Evolutionary conservation across 805 yeast genomes (phyloP).

Genomic region (Metschnikowia corniflorae): DNA sequence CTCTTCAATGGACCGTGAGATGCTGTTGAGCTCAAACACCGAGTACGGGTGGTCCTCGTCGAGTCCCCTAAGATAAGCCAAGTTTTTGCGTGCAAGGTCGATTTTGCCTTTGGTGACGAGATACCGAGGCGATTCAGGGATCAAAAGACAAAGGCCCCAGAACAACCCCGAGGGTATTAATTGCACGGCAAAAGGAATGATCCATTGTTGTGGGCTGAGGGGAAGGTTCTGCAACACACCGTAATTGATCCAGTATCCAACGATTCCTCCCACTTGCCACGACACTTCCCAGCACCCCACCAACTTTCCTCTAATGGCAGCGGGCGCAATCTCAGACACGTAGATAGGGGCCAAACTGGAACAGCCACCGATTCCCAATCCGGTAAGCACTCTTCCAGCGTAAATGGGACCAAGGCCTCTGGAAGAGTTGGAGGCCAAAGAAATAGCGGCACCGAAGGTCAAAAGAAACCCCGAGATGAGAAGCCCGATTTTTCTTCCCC

Average conservation of each 20-base stretch:
- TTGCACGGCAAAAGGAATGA: constrained; percentile 46
- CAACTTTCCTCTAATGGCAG: constrained; percentile 43
- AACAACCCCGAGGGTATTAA: constrained; percentile 44
- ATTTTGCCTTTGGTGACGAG: constrained; percentile 33
- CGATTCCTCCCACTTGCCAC: constrained; percentile 47
- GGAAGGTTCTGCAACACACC: constrained; percentile 39
- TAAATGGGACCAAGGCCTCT: constrained; percentile 45
- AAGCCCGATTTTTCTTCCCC: constrained; percentile 40
- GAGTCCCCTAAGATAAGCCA: constrained; percentile 38
- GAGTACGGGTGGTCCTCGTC: constrained; percentile 38
- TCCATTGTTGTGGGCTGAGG: constrained; percentile 39
- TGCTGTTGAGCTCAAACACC: constrained; percentile 34
- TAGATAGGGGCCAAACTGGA: constrained; percentile 49
- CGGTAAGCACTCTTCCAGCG: constrained; percentile 51
- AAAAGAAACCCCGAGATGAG: constrained; percentile 38
- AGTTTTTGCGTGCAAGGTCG: constrained; percentile 30
- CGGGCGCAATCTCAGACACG: constrained; percentile 43
- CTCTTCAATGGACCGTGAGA: constrained; percentile 23
- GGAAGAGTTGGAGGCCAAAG: constrained; percentile 29
- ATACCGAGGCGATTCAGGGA: constrained; percentile 48
- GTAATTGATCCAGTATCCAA: constrained; percentile 50
- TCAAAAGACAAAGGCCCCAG: constrained; percentile 34
- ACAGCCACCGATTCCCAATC: constrained; percentile 51
- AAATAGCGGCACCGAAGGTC: constrained; percentile 42
- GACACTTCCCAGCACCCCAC: constrained; percentile 47